These are phyloP conservation scores for Pulveroboletus sp. DNA, from an alignment of 768 basidiomycete genomes.

Conservation along the genomic window DNA sequence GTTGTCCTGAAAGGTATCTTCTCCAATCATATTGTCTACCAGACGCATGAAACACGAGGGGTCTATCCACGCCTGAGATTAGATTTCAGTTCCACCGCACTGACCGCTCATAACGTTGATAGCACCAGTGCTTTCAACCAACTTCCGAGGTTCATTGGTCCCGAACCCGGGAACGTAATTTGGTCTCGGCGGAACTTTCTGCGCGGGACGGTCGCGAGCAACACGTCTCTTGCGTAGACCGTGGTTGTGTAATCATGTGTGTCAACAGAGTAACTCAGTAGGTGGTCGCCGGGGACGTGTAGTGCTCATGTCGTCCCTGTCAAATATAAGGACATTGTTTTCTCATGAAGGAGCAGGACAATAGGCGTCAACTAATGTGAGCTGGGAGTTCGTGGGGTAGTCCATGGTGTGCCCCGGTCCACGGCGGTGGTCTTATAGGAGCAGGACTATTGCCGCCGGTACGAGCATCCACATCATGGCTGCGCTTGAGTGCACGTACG, in stretches of 20 bases:
- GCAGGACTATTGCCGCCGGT: not conserved
- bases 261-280: constrained; percentile 9
- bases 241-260: constrained; percentile 5
- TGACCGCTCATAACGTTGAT: constrained; percentile 10
- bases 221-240: not conserved
- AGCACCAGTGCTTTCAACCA: constrained; percentile 12
- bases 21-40: constrained; percentile 15
- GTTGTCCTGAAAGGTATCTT: not conserved
- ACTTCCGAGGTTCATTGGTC: constrained; percentile 4
- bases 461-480: too few relatives aligned
- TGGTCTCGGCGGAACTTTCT: constrained; percentile 8
- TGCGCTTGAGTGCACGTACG: not conserved
- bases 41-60: constrained; percentile 6
- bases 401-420: too few relatives aligned
- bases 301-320: constrained; percentile 11
- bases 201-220: constrained; percentile 14
- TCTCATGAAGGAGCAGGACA: not conserved
- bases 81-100: not conserved
- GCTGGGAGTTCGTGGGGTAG: too few relatives aligned
- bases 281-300: not conserved
- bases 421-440: not conserved
- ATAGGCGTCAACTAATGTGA: too few relatives aligned
- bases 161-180: constrained; percentile 10
- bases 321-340: constrained; percentile 4
- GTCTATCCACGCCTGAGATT: constrained; percentile 2